Conservation (phyloP, 176 grass and related monocot genomes). For the Musa beccarii region DNA sequence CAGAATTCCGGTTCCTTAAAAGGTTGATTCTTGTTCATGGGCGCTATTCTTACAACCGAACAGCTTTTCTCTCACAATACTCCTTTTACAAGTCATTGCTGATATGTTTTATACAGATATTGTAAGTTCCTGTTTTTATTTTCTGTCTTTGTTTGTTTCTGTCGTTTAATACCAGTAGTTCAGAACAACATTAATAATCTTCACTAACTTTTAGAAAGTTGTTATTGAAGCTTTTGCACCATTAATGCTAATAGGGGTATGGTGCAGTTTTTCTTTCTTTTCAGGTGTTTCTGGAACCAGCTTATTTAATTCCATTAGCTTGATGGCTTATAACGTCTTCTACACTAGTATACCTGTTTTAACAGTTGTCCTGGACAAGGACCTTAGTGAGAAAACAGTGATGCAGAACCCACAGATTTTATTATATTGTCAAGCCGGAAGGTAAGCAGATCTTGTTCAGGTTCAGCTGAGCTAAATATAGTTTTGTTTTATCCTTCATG, state of each 20-base stretch:
- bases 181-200: conserved; percentile 3
- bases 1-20: conserved; percentile 88
- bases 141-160: conserved; percentile 12
- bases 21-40: conserved; percentile 94
- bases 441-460: conserved; percentile 35
- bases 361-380: conserved; percentile 85
- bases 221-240: neutral
- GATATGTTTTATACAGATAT: conserved; percentile 90
- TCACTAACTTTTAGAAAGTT: neutral
- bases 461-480: neutral
- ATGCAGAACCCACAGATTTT: conserved; percentile 72
- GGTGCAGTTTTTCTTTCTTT: conserved; percentile 54
- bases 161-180: neutral
- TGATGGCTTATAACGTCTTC: conserved; percentile 98
- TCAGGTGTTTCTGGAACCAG: conserved; percentile 86
- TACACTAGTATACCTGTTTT: conserved; percentile 83
- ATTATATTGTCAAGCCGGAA: conserved; percentile 78
- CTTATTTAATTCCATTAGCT: conserved; percentile 74
- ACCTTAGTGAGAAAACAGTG: conserved; percentile 61
- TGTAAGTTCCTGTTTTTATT: conserved; percentile 38
- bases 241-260: neutral
- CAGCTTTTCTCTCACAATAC: conserved; percentile 88
- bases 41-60: conserved; percentile 87
- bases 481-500: neutral
- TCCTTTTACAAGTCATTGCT: conserved; percentile 90